Evolutionary conservation across 176 grass and related monocot genomes (phyloP).

Genomic region (Ampelocalamus luodianensis): DNA sequence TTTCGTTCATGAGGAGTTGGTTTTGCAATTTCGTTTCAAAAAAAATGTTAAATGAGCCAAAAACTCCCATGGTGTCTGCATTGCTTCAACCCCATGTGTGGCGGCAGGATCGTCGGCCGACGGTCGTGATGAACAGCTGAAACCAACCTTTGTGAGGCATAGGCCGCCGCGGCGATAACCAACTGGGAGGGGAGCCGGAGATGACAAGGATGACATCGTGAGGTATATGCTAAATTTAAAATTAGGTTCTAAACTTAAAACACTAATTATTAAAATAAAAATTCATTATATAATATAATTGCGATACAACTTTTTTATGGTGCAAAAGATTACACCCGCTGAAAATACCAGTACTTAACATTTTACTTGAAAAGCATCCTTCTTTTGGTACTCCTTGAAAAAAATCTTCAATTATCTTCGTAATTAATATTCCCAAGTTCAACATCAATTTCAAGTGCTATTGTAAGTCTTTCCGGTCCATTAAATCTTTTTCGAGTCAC

Average conservation of each 20-base stretch:
- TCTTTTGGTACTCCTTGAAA: background rate
- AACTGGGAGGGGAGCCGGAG: background rate
- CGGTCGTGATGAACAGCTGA: too few relatives aligned
- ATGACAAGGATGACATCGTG: background rate
- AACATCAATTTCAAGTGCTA: background rate
- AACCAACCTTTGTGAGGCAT: too few relatives aligned
- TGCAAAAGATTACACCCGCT: background rate
- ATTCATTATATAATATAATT: background rate
- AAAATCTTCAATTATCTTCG: background rate
- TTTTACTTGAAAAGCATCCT: background rate
- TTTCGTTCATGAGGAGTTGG: too few relatives aligned
- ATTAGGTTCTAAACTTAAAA: background rate
- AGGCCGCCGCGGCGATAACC: rapidly evolving
- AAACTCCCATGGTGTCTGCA: too few relatives aligned
- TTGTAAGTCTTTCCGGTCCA: background rate
- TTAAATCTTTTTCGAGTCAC: background rate
- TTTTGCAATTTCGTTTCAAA: too few relatives aligned
- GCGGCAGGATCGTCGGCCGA: too few relatives aligned
- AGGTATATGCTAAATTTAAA: background rate
- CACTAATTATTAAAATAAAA: background rate
- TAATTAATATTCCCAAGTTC: background rate
- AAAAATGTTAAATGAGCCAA: too few relatives aligned
- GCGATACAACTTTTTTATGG: background rate
- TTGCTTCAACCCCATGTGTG: too few relatives aligned
- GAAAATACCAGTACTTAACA: background rate